phyloP scores from a whole-genome alignment of 352 stramenopile species.

The Pythium periplocum region DNA sequence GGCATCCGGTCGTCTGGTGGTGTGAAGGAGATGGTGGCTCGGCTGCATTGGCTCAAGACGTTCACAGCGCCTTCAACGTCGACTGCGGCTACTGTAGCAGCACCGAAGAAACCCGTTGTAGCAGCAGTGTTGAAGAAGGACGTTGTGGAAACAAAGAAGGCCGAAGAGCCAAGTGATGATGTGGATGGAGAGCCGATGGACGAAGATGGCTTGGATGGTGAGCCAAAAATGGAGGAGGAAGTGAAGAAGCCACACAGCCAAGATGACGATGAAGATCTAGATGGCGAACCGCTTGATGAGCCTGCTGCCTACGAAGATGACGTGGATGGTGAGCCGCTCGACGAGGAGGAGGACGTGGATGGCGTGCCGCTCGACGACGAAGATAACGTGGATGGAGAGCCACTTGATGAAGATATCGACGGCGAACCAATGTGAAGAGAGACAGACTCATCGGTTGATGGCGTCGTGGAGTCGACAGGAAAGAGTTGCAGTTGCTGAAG shows the following conservation, averaged over 20 bases:
- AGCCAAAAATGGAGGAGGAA: constrained; percentile 22
- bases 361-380: constrained; percentile 33
- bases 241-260: too few relatives aligned
- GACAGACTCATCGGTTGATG: too few relatives aligned
- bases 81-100: neutral
- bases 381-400: constrained; percentile 27
- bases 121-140: neutral
- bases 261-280: constrained; percentile 21
- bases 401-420: constrained; percentile 35
- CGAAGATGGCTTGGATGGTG: constrained; percentile 22
- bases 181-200: constrained; percentile 3
- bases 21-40: constrained; percentile 30
- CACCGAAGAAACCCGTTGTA: constrained; percentile 1
- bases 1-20: constrained; percentile 52
- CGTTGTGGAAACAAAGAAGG: neutral
- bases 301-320: neutral
- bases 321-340: constrained; percentile 24
- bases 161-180: neutral
- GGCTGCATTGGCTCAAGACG: constrained; percentile 64
- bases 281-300: constrained; percentile 34
- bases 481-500: constrained; percentile 24
- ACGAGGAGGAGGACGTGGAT: constrained; percentile 39
- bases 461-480: too few relatives aligned
- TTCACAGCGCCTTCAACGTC: constrained; percentile 43
- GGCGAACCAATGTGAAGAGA: constrained; percentile 19